Percentiles rank a stretch among this genome's conserved stretches.
Conservation (phyloP, 2,329 filamentous ascomycete species). For the Monilinia fructigena region DNA sequence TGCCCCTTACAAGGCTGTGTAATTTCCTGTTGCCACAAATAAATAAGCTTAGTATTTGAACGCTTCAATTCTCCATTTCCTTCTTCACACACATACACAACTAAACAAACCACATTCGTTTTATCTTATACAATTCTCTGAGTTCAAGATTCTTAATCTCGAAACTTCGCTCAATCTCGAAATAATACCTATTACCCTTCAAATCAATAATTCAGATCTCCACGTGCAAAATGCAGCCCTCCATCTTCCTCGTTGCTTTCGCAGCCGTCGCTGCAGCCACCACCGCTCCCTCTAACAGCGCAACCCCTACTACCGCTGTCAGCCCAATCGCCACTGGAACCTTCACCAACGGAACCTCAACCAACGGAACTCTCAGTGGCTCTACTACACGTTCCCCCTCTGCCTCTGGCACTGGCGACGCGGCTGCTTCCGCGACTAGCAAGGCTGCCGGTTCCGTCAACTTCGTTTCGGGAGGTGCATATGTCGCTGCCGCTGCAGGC, state of each 20-base stretch:
- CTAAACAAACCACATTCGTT: conserved; percentile 21
- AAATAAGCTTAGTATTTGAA: conserved; percentile 23
- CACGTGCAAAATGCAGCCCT: conserved; percentile 25
- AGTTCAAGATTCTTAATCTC: neutral
- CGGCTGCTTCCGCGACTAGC: conserved; percentile 4
- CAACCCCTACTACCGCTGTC: conserved; percentile 17
- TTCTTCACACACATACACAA: neutral
- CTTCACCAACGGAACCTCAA: conserved; percentile 17
- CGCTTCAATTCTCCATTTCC: conserved; percentile 13
- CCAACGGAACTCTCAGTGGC: conserved; percentile 12
- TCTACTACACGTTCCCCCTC: conserved; percentile 10
- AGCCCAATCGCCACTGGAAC: conserved; percentile 10
- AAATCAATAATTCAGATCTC: conserved; percentile 3
- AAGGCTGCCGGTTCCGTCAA: conserved; percentile 17
- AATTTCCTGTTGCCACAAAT: conserved; percentile 24
- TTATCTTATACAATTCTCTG: conserved; percentile 7
- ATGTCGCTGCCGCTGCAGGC: conserved; percentile 21
- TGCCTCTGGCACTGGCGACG: neutral
- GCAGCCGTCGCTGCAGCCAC: conserved; percentile 26
- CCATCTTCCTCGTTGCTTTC: conserved; percentile 26
- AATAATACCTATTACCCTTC: neutral
- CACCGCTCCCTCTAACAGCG: conserved; percentile 20
- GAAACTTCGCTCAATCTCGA: neutral
- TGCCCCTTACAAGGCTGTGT: conserved; percentile 23
- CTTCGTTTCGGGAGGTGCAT: conserved; percentile 17